Percentiles rank a stretch among this genome's conserved stretches.
Conservation (phyloP, 768 basidiomycete species). For the Chalciporus piperatus region DNA sequence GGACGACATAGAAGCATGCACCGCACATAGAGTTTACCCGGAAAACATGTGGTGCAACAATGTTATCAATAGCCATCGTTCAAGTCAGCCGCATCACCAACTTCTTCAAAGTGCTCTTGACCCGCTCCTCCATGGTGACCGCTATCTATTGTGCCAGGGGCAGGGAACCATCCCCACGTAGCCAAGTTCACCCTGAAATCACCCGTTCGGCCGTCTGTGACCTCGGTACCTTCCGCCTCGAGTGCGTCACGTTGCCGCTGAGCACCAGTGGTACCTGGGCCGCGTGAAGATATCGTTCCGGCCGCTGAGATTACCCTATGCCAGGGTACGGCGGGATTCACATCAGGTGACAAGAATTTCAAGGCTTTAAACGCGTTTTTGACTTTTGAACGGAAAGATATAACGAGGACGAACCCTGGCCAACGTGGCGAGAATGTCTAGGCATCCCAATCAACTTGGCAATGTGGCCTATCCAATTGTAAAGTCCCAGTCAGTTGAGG, state of each 20-base stretch:
- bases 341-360: conserved; percentile 62
- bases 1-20: too few relatives aligned
- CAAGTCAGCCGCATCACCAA: not conserved
- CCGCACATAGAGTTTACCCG: not conserved
- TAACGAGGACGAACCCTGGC: conserved; percentile 55
- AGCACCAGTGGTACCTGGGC: conserved; percentile 79
- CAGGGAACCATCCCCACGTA: conserved; percentile 69
- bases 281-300: conserved; percentile 77
- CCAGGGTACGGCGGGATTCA: conserved; percentile 74
- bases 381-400: not conserved
- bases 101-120: not conserved
- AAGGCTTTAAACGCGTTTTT: conserved; percentile 50
- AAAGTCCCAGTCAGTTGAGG: conserved; percentile 5
- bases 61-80: not conserved
- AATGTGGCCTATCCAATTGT: conserved; percentile 56
- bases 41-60: not conserved
- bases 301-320: conserved; percentile 71
- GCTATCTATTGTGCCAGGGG: conserved; percentile 22
- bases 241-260: conserved; percentile 72
- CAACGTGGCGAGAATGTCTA: conserved; percentile 74
- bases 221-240: conserved; percentile 80
- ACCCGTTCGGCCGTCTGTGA: conserved; percentile 52
- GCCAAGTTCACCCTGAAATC: conserved; percentile 57
- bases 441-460: conserved; percentile 82
- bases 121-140: conserved; percentile 6